Conservation (phyloP, 805 yeast genomes). For the Cyberlindnera japonica region DNA sequence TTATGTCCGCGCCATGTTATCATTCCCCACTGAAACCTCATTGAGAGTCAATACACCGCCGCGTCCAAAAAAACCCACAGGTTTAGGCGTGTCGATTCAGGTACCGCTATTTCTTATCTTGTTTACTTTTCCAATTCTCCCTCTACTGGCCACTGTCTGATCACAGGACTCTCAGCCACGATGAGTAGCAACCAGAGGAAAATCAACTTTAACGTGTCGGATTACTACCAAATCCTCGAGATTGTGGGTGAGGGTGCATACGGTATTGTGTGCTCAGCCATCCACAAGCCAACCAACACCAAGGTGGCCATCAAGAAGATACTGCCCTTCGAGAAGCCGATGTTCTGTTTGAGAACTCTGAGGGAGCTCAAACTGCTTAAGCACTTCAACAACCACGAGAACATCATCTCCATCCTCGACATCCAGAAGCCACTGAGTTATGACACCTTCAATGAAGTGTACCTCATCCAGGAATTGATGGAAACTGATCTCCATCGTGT, state of each 20-base stretch:
- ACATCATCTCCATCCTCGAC: slow-evolving; percentile 63
- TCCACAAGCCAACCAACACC: slow-evolving; percentile 55
- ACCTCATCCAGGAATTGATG: slow-evolving; percentile 74
- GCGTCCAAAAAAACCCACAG: too few relatives aligned
- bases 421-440: slow-evolving; percentile 59
- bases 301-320: slow-evolving; percentile 77
- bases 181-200: slow-evolving; percentile 36
- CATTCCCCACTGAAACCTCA: too few relatives aligned
- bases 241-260: slow-evolving; percentile 80
- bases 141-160: too few relatives aligned
- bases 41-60: too few relatives aligned
- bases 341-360: slow-evolving; percentile 66
- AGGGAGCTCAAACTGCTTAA: slow-evolving; percentile 65
- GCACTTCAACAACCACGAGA: slow-evolving; percentile 66
- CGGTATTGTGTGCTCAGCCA: slow-evolving; percentile 71
- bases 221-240: slow-evolving; percentile 55
- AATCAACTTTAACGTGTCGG: slow-evolving; percentile 59
- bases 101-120: too few relatives aligned
- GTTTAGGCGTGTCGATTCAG: too few relatives aligned
- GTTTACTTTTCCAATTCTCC: too few relatives aligned
- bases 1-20: too few relatives aligned
- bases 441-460: slow-evolving; percentile 66
- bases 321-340: slow-evolving; percentile 61
- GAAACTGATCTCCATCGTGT: slow-evolving; percentile 68
- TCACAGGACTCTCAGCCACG: too few relatives aligned